Base-by-base conservation (phyloP, 2,329 filamentous ascomycete genomes). In the Cercospora sesami region DNA sequence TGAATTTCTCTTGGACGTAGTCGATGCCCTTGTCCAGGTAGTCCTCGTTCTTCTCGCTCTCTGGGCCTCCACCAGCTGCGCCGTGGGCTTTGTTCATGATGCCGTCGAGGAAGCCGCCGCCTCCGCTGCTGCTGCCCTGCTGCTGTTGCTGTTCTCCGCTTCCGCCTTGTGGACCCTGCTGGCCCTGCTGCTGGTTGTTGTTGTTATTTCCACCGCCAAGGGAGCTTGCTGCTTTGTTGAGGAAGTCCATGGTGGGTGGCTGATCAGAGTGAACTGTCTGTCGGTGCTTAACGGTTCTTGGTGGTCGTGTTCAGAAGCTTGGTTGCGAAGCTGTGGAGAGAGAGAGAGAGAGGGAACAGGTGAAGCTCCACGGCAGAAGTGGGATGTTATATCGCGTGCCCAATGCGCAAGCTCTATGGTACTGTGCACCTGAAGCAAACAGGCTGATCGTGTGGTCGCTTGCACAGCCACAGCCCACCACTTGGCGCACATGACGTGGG, bases 1-100 rank as follows among this genome's bases (percentile, higher is more conserved):
- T 77, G 77, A 93, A 81, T 71, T 91, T 87, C 80, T 95, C 87
- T 80, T 96, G 92, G 26, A 93, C 86, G 71, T 86, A 87, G 79
- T 95, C 92, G 83, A 94, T 83, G 63, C 91, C 89, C 83, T 95
- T 95, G 82, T 95, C 92, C 63, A 95, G 86, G n/a, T 79, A 81
- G 76, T 94, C 73, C 80, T 95, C 91, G 74, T 93, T 91, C 86
- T 92, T 89, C 86, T 94, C 72, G 60, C 92, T 88, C 79, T 91
- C 83, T 36, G 80, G 80, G 42, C 92, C 92, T 63, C 92, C 92
- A 39, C 92, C 92, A 21, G 90, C 90, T 72, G 89, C 84, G 67
- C 80, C 78, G 82, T 94, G 92, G 68, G 94, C 63, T 82, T 91
- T 92, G 81, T 90, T 86, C 77, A 87, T 85, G 71, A 93, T 78